Evolutionary conservation across 257 asterid species (phyloP).

Genomic region (Fraxinus cuspidata): DNA sequence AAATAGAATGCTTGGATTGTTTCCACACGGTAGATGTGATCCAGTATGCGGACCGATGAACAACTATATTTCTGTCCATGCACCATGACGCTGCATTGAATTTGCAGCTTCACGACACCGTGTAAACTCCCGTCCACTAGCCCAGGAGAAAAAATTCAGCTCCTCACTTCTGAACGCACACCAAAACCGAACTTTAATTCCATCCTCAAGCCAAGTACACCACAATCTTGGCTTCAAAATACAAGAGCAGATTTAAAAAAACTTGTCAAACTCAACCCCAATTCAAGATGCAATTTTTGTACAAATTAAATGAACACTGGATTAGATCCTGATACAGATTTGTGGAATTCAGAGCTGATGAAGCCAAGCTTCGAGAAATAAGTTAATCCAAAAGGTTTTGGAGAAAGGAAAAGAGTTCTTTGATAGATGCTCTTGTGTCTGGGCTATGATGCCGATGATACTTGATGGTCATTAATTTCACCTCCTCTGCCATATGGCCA

Average conservation of each 20-base stretch:
- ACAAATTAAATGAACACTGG: constrained; percentile 8
- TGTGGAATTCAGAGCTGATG: constrained; percentile 21
- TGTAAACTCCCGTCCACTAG: constrained; percentile 28
- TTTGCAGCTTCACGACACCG: constrained; percentile 48
- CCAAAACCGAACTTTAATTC: constrained; percentile 19
- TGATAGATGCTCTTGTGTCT: constrained; percentile 28
- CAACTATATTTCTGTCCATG: constrained; percentile 55
- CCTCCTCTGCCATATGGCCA: constrained; percentile 35
- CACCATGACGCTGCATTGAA: constrained; percentile 71
- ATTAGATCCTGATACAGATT: constrained; percentile 24
- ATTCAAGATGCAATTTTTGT: constrained; percentile 13
- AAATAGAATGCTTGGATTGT: constrained; percentile 41
- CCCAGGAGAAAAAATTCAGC: constrained; percentile 19
- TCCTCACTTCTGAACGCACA: constrained; percentile 6
- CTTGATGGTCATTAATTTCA: constrained; percentile 37
- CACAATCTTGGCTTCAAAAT: constrained; percentile 7
- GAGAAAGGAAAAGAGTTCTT: constrained; percentile 14
- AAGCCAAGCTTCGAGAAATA: constrained; percentile 24
- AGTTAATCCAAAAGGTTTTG: constrained; percentile 23
- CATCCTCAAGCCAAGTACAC: constrained; percentile 20
- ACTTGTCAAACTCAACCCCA: constrained; percentile 22
- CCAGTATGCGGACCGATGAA: constrained; percentile 52
- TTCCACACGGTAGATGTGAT: constrained; percentile 34
- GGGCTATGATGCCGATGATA: constrained; percentile 21
- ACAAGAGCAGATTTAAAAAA: background rate